Percentiles rank a stretch among this genome's conserved stretches.
These are phyloP conservation scores for Auriscalpium vulgare DNA, from an alignment of 768 basidiomycete genomes.

Conservation along the genomic window DNA sequence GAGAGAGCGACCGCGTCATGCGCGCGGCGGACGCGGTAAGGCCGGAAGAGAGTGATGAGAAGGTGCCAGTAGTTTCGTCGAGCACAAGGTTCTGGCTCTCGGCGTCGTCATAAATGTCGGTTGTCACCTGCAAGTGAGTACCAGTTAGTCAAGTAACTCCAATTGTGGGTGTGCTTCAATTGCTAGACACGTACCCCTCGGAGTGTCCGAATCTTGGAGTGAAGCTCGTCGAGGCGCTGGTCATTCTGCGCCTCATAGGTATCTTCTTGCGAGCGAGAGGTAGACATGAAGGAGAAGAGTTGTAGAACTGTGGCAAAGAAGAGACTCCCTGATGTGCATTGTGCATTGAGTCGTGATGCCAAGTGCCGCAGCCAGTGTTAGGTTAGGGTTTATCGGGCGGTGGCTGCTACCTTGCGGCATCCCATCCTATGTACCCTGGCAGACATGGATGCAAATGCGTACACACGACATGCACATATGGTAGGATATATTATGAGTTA, in stretches of 20 bases:
- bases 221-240: conserved; percentile 73
- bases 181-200: conserved; percentile 50
- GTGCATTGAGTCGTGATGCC: too few relatives aligned
- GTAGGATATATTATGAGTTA: too few relatives aligned
- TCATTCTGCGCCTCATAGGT: conserved; percentile 85
- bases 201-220: conserved; percentile 75
- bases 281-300: conserved; percentile 3
- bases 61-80: conserved; percentile 53
- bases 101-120: conserved; percentile 78
- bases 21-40: conserved; percentile 24
- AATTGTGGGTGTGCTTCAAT: neutral
- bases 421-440: too few relatives aligned
- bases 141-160: conserved; percentile 1
- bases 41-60: conserved; percentile 23
- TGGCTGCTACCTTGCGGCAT: too few relatives aligned
- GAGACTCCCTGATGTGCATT: too few relatives aligned
- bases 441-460: too few relatives aligned
- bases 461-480: too few relatives aligned
- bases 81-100: conserved; percentile 76
- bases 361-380: too few relatives aligned
- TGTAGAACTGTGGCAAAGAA: too few relatives aligned
- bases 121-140: conserved; percentile 49
- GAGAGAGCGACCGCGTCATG: conserved; percentile 26
- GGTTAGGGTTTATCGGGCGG: too few relatives aligned
- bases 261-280: conserved; percentile 38